Evolutionary conservation across 1,284 basidiomycete genomes (phyloP).

Genomic region (Marasmius tenuissimus): DNA sequence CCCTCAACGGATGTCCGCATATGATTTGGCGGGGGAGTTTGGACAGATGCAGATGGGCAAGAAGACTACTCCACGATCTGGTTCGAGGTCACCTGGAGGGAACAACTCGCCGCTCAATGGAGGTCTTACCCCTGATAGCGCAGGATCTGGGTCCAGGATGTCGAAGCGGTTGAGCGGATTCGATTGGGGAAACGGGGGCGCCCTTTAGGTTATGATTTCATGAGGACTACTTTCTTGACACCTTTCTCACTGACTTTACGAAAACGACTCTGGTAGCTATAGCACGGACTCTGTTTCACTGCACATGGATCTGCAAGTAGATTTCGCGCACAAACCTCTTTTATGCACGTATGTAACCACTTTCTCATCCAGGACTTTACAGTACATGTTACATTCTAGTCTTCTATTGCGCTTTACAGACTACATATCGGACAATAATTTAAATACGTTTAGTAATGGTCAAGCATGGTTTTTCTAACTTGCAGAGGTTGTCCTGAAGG

Average conservation of each 20-base stretch:
- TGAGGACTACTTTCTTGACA: background rate
- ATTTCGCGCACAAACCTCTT: background rate
- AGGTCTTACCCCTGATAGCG: background rate
- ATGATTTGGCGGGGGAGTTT: conserved; percentile 40
- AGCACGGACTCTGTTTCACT: background rate
- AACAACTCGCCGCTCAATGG: background rate
- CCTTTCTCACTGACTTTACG: background rate
- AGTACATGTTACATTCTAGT: too few species aligned
- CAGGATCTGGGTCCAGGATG: background rate
- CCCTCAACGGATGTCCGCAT: conserved; percentile 18
- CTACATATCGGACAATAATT: too few species aligned
- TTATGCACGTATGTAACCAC: background rate
- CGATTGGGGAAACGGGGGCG: background rate
- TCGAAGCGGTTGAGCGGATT: background rate
- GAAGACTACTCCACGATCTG: background rate
- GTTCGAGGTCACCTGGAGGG: conserved; percentile 3
- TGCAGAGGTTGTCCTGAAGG: conserved; percentile 35
- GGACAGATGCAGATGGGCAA: conserved; percentile 27
- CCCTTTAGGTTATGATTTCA: background rate
- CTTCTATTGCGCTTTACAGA: too few species aligned
- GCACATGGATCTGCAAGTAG: background rate
- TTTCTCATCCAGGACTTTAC: too few species aligned
- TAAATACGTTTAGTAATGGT: too few species aligned
- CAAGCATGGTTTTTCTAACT: background rate
- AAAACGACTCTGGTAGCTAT: background rate